phyloP scores from a whole-genome alignment of 1,284 basidiomycete species.

The Melampsora larici-populina region DNA sequence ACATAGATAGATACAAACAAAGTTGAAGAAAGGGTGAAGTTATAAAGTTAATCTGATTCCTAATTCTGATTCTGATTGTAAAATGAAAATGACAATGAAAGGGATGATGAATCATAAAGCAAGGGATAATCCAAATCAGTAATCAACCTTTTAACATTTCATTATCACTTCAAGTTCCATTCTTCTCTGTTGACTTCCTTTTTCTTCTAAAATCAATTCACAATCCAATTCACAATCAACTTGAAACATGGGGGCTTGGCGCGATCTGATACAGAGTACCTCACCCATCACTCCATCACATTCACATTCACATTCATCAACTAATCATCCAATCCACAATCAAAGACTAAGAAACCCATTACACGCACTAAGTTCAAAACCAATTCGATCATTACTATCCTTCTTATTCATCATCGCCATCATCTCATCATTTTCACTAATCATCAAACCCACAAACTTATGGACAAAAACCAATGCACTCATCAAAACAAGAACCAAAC shows the following conservation, averaged over 20 bases:
- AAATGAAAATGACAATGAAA: no score
- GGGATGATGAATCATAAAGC: no score
- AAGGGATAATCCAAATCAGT: no score
- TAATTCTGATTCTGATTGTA: no score
- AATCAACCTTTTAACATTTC: no score
- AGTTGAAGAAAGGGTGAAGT: no score
- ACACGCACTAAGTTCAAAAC: background rate
- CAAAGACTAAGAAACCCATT: background rate
- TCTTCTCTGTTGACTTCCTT: no score
- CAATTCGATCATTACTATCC: background rate
- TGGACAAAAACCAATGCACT: background rate
- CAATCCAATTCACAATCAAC: no score
- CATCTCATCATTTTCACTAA: background rate
- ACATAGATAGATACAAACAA: no score
- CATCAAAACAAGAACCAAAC: background rate
- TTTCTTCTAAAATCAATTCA: no score
- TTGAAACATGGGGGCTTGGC: slow-evolving; percentile 3
- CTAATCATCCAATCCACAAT: background rate
- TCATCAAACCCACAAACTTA: background rate
- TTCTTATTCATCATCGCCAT: background rate
- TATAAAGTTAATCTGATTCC: no score
- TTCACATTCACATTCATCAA: background rate
- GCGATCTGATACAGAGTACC: background rate
- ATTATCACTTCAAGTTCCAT: no score
- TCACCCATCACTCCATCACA: background rate